These are phyloP conservation scores for Sphagnum magellanicum DNA, from an alignment of 228 moss, liverwort and hornwort species.

Conservation along the genomic window DNA sequence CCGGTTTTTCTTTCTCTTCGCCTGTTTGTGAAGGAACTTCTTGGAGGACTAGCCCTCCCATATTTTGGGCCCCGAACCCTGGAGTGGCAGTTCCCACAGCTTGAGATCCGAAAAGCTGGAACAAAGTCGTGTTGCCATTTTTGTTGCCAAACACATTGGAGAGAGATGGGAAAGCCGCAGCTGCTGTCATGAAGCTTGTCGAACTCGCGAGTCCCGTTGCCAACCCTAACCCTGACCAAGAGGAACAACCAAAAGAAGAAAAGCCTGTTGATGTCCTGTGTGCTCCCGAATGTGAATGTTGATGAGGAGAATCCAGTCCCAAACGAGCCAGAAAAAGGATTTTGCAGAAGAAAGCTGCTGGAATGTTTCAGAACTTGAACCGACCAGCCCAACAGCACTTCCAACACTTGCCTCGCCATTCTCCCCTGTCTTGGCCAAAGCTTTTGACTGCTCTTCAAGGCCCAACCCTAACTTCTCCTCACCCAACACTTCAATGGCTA, in stretches of 20 bases:
- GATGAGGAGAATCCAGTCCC: constrained; percentile 72
- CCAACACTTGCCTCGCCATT: constrained; percentile 31
- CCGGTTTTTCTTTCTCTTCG: constrained; percentile 93
- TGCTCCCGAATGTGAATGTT: constrained; percentile 40
- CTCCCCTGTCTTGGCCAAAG: constrained; percentile 26
- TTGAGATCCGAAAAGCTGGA: constrained; percentile 48
- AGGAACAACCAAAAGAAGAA: constrained; percentile 54
- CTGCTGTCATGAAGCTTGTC: constrained; percentile 22
- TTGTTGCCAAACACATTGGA: constrained; percentile 68
- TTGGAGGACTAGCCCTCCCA: constrained; percentile 58
- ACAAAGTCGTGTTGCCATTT: constrained; percentile 42
- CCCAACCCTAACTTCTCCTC: constrained; percentile 11
- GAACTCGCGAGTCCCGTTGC: constrained; percentile 59
- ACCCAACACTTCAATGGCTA: constrained; percentile 9
- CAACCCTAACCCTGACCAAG: constrained; percentile 47
- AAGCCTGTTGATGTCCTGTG: constrained; percentile 44
- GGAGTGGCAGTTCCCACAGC: constrained; percentile 24
- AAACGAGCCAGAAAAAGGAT: constrained; percentile 89
- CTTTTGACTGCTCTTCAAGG: constrained; percentile 8
- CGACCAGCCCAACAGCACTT: constrained; percentile 42
- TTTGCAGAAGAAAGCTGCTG: constrained; percentile 84
- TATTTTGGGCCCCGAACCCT: constrained; percentile 18
- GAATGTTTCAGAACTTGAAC: constrained; percentile 73
- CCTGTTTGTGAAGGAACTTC: constrained; percentile 88
- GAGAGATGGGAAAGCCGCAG: constrained; percentile 39